Evolutionary conservation across 192 early-diverging fungal species (phyloP), one percentile per base, ranked within the genome.

Genomic region (Rhizophagus sp.): DNA sequence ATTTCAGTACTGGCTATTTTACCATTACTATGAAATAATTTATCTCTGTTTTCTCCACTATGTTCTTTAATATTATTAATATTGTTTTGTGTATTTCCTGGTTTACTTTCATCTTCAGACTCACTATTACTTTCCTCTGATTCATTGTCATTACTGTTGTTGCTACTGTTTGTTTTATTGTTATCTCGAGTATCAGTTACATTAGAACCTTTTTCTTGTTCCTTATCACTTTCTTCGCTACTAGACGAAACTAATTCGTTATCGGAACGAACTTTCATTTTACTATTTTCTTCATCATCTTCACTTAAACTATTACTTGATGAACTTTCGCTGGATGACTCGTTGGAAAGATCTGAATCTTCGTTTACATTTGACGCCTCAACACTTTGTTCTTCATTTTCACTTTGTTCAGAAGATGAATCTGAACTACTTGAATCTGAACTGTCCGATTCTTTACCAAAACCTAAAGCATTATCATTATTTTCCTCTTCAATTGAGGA

Each of bases 341-440:
- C 10, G 2, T 25, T 30, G 2, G 68, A 70, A 57, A 19, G 6
- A 22, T 57, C 17, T 57, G 52, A 57, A 22, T 6, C 52, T 22
- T 57, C 19, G 4, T n/a, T 57, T 57, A 57, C 17, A 17, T 22
- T 22, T n/a, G 2, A 3, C 2, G 10, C 2, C 22, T 12, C 5
- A 11, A 10, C 36, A n/a, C 11, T 44, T 41, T 47, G 33, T 41
- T 47, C 68, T 41, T 70, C 68, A 2, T n/a, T 24, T 41, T 44
- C 68, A 36, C 36, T 70, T 70, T 70, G 39, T 41, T 70, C 68
- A n/a, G 33, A 36, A 24, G 34, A 70, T n/a, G 68, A 44, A 39
- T 70, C 39, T 17, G 17, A 39, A 44, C 34, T 41, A 41, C 2
- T 24, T 10, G 39, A 7, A 70, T 70, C 33, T 70, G 34, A 70